Conservation (phyloP, 257 asterid species). For the Solanum rostratum region DNA sequence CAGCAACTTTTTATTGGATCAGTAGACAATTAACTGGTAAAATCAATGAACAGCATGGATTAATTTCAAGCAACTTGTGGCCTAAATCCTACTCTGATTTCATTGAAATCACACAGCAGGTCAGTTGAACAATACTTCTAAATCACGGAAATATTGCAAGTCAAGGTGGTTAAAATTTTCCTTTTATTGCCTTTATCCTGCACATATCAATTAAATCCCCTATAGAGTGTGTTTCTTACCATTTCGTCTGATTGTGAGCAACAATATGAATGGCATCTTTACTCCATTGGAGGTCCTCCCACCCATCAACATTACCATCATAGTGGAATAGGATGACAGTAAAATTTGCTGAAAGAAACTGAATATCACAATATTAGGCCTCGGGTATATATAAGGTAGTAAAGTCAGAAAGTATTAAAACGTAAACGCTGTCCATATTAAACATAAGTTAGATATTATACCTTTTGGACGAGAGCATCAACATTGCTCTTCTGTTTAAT, state of each 20-base stretch:
- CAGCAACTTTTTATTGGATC: not conserved
- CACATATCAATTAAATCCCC: not conserved
- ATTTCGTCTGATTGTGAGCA: constrained; percentile 90
- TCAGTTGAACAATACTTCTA: not conserved
- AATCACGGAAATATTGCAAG: not conserved
- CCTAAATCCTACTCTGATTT: not conserved
- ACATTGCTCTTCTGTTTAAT: constrained; percentile 72
- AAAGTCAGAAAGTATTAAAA: not conserved
- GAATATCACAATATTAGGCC: constrained; percentile 22
- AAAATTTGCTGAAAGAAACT: constrained; percentile 93
- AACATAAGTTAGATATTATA: constrained; percentile 13
- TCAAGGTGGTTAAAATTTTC: not conserved
- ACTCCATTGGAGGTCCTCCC: constrained; percentile 88
- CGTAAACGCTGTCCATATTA: not conserved
- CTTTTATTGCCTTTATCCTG: not conserved
- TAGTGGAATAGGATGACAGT: constrained; percentile 81
- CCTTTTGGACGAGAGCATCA: constrained; percentile 56
- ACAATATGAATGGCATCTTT: constrained; percentile 76
- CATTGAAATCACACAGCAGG: not conserved
- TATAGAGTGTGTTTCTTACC: constrained; percentile 30
- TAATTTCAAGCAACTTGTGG: not conserved
- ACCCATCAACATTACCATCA: constrained; percentile 85
- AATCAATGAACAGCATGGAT: not conserved
- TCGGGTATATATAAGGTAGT: not conserved
- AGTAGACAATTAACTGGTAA: not conserved